Conservation (phyloP, 108 stramenopile species). For the Stephanodiscus minutulus region DNA sequence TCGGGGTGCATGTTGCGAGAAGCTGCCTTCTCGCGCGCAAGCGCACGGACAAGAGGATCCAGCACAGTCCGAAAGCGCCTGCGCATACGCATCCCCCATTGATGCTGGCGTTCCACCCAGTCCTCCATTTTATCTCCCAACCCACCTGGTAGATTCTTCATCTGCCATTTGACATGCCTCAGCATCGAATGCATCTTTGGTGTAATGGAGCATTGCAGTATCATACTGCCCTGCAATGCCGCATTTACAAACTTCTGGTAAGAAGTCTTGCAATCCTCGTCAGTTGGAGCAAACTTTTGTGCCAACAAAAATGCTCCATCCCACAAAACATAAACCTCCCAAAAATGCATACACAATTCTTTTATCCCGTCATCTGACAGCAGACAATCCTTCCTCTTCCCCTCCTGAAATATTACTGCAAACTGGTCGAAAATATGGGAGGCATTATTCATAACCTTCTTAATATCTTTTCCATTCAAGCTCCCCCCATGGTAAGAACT, state of each 20-base stretch:
- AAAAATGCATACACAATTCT: neutral
- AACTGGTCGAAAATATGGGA: no score
- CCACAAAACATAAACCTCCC: constrained; percentile 11
- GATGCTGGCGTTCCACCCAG: neutral
- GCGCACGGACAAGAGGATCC: no score
- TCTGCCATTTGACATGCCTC: constrained; percentile 3
- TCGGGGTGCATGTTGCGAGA: no score
- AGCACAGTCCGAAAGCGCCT: no score
- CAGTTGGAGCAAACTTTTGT: constrained; percentile 1
- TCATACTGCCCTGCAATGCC: neutral
- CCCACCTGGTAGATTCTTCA: constrained; percentile 8
- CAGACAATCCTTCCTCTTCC: constrained; percentile 1
- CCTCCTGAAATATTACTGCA: constrained; percentile 6
- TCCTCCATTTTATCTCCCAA: constrained; percentile 18
- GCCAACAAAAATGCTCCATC: constrained; percentile 28
- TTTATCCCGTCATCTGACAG: neutral
- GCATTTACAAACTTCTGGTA: constrained; percentile 4
- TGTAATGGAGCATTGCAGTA: neutral
- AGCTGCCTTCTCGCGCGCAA: no score
- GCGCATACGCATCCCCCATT: no score
- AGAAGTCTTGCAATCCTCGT: neutral
- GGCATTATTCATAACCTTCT: no score
- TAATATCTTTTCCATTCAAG: constrained; percentile 2
- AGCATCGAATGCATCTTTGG: constrained; percentile 12
- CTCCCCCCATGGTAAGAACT: constrained; percentile 10